Percentiles rank a stretch among this genome's conserved stretches.
Conservation (phyloP, 139 green algal genomes). For the Chlorella sp. region DNA sequence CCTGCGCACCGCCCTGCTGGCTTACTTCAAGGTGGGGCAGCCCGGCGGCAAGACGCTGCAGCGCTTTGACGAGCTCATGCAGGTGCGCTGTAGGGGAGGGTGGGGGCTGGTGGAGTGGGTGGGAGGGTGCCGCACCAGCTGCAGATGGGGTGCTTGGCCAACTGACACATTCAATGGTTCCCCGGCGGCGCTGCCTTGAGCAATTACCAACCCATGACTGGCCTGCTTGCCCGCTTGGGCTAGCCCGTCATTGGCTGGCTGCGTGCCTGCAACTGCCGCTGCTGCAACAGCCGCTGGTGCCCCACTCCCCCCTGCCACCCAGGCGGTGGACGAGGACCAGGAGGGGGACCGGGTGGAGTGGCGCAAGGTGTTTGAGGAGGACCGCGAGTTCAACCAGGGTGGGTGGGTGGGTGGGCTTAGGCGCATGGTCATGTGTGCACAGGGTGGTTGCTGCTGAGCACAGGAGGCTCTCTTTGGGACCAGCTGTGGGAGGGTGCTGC, state of each 20-base stretch:
- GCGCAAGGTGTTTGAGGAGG: conserved; percentile 69
- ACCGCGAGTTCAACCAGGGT: conserved; percentile 71
- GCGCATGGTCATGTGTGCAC: not conserved
- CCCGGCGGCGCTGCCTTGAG: too few species aligned
- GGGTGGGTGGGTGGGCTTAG: not conserved
- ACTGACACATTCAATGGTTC: too few species aligned
- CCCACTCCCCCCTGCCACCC: not conserved
- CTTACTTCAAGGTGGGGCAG: conserved; percentile 58
- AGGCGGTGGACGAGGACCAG: conserved; percentile 64
- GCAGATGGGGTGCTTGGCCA: too few species aligned
- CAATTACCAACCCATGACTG: too few species aligned
- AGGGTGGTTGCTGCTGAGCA: not conserved
- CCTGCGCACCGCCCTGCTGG: conserved; percentile 41
- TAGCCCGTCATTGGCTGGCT: too few species aligned
- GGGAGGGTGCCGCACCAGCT: too few species aligned
- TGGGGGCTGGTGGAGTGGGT: not conserved
- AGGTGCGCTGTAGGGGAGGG: not conserved
- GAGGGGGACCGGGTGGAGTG: conserved; percentile 44
- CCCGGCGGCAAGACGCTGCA: conserved; percentile 49
- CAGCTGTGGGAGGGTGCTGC: too few species aligned
- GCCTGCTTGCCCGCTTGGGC: too few species aligned
- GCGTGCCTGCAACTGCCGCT: not conserved
- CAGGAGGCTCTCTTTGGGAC: too few species aligned
- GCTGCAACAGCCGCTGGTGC: too few species aligned
- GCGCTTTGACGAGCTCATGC: conserved; percentile 59